These are phyloP conservation scores for Ceratobasidium sp. DNA, from an alignment of 1,284 basidiomycete genomes.

Conservation along the genomic window DNA sequence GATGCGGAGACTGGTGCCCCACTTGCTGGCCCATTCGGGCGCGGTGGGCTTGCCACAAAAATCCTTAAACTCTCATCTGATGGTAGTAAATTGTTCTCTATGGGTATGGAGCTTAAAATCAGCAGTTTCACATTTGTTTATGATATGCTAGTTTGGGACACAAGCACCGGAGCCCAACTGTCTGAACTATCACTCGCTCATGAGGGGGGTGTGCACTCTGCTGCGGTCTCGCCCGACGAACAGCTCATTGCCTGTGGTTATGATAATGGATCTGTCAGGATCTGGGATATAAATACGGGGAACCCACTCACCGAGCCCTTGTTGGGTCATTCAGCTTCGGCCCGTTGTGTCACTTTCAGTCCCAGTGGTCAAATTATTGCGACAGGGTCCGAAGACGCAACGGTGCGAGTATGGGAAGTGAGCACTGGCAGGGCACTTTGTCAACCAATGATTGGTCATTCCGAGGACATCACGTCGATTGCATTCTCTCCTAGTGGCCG, in stretches of 20 bases:
- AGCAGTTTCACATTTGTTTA: too few relatives aligned
- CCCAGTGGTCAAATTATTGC: constrained; percentile 14
- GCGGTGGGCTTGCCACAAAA: too few relatives aligned
- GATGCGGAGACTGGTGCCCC: not conserved
- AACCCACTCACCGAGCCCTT: not conserved
- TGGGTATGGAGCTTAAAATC: too few relatives aligned
- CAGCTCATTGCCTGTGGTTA: constrained; percentile 12
- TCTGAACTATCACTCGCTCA: not conserved
- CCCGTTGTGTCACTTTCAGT: constrained; percentile 29
- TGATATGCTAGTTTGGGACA: too few relatives aligned
- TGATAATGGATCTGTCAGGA: constrained; percentile 18
- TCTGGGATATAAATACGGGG: constrained; percentile 30
- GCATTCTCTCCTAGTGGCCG: constrained; percentile 35
- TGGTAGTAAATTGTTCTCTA: too few relatives aligned
- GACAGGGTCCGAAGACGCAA: constrained; percentile 30
- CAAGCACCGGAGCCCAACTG: too few relatives aligned
- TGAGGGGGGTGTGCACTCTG: not conserved
- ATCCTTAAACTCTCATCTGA: too few relatives aligned
- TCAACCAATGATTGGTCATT: not conserved
- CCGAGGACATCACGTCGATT: not conserved
- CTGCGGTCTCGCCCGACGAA: constrained; percentile 34
- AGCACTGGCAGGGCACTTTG: not conserved
- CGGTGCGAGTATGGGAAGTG: not conserved
- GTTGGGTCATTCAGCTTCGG: constrained; percentile 12
- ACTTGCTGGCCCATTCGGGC: too few relatives aligned